phyloP scores from a whole-genome alignment of 768 basidiomycete species.

The Leccinum truebloodii region DNA sequence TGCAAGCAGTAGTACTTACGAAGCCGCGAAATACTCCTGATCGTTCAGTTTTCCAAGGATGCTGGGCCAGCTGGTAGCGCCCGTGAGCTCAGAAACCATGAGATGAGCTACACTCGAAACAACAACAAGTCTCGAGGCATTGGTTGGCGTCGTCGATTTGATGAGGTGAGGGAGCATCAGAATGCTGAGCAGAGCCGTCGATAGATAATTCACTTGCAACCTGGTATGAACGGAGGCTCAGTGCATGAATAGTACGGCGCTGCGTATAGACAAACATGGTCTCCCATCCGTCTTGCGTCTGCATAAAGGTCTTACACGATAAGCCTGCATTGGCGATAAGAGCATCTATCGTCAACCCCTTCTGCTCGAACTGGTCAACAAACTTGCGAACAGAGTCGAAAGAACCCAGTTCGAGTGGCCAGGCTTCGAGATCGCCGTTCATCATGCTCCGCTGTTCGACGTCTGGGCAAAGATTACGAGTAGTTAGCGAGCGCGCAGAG shows the following conservation, averaged over 20 bases:
- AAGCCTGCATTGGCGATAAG: slow-evolving; percentile 36
- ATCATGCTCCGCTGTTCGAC: slow-evolving; percentile 16
- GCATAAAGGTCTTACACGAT: slow-evolving; percentile 13
- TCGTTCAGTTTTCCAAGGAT: slow-evolving; percentile 33
- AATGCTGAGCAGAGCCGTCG: slow-evolving; percentile 36
- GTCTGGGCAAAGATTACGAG: slow-evolving; percentile 9
- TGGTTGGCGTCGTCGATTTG: slow-evolving; percentile 25
- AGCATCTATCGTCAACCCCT: slow-evolving; percentile 29
- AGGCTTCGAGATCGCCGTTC: slow-evolving; percentile 23
- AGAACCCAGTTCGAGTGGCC: slow-evolving; percentile 36
- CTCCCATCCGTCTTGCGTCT: slow-evolving; percentile 40
- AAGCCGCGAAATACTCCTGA: slow-evolving; percentile 28
- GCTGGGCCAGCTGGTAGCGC: slow-evolving; percentile 17
- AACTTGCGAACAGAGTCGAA: slow-evolving; percentile 38
- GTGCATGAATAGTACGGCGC: too few species aligned
- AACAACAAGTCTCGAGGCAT: slow-evolving; percentile 31
- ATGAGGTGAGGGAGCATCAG: slow-evolving; percentile 38
- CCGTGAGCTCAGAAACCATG: slow-evolving; percentile 10
- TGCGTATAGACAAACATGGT: slow-evolving; percentile 28
- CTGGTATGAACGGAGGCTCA: slow-evolving; percentile 16
- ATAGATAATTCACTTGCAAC: slow-evolving; percentile 36
- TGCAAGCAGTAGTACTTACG: slow-evolving; percentile 24
- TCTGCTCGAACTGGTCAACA: slow-evolving; percentile 28
- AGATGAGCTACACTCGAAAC: slow-evolving; percentile 34
- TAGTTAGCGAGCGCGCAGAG: slow-evolving; percentile 4